Evolutionary conservation across 306 rosid genomes (phyloP).

Genomic region (Ziziphus jujuba): DNA sequence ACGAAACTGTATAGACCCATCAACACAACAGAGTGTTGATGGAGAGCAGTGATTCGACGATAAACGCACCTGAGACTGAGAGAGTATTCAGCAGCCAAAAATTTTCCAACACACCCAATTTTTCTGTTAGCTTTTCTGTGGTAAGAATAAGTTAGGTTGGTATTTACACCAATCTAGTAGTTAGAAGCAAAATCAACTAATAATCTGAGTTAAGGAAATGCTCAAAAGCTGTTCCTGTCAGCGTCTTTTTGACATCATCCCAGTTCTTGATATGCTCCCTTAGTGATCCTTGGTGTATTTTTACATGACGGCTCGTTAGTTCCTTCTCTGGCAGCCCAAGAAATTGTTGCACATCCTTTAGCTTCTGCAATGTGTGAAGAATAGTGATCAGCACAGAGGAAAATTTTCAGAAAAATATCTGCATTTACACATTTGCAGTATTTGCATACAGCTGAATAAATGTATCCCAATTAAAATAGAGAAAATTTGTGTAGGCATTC

Average conservation of each 20-base stretch:
- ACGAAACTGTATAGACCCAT: conserved; percentile 20
- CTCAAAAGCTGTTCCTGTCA: conserved; percentile 67
- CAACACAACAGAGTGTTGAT: conserved; percentile 42
- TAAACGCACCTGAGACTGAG: conserved; percentile 24
- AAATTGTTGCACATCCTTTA: conserved; percentile 68
- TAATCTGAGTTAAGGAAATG: conserved; percentile 67
- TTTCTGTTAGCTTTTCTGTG: conserved; percentile 22
- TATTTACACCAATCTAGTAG: conserved; percentile 53
- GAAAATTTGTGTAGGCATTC: too few species aligned
- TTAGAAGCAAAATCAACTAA: conserved; percentile 38
- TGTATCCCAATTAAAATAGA: too few species aligned
- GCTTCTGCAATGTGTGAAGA: conserved; percentile 54
- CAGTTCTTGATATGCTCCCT: conserved; percentile 76
- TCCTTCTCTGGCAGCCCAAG: conserved; percentile 62
- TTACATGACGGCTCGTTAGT: conserved; percentile 76
- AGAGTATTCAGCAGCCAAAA: conserved; percentile 16
- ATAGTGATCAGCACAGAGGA: background rate
- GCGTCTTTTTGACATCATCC: conserved; percentile 74
- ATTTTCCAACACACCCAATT: background rate
- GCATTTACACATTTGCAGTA: too few species aligned
- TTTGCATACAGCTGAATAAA: too few species aligned
- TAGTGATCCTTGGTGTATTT: conserved; percentile 74
- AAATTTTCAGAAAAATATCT: too few species aligned
- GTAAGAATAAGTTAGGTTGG: conserved; percentile 37
- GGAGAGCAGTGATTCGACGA: conserved; percentile 16